A percentile compares a stretch with the other conserved stretches of the same genome.
phyloP scores from a whole-genome alignment of 2,329 filamentous ascomycete genomes.

The Chrysoporthe austroafricana region DNA sequence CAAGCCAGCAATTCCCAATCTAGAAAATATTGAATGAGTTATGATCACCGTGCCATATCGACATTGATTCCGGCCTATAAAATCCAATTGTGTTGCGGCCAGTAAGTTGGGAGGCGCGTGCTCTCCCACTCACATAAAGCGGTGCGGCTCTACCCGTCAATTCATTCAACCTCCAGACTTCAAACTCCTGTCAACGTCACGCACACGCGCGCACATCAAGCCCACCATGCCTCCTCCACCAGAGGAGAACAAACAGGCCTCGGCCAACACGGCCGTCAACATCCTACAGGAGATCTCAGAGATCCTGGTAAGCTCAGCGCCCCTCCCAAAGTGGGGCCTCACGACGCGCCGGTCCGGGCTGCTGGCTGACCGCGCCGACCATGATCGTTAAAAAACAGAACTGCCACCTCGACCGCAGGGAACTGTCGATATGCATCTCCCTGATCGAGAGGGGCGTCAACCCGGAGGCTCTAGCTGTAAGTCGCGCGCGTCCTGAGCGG shows the following conservation, averaged over 20 bases:
- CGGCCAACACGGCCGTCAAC: slow-evolving; percentile 80
- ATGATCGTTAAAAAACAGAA: slow-evolving; percentile 62
- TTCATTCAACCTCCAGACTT: neutral
- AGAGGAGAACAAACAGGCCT: slow-evolving; percentile 67
- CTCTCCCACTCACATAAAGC: neutral
- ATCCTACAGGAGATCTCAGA: slow-evolving; percentile 86
- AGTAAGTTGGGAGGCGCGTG: neutral
- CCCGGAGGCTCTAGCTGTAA: slow-evolving; percentile 89
- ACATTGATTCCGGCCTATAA: neutral
- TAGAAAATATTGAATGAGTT: neutral
- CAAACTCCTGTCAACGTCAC: neutral
- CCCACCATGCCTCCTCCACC: slow-evolving; percentile 42
- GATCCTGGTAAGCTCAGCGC: slow-evolving; percentile 66
- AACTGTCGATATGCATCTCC: slow-evolving; percentile 92
- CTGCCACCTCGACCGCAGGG: slow-evolving; percentile 87
- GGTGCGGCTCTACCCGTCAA: slow-evolving; percentile 11
- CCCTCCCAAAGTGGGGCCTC: neutral
- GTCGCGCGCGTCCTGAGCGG: slow-evolving; percentile 38
- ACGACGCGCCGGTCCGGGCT: neutral
- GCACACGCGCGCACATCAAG: slow-evolving; percentile 5
- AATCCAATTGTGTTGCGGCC: neutral
- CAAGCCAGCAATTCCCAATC: neutral
- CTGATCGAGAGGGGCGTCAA: slow-evolving; percentile 98
- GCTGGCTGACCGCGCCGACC: slow-evolving; percentile 3
- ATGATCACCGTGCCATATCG: neutral